Conservation (phyloP, 2,329 filamentous ascomycete species). For the Cercospora sp. region DNA sequence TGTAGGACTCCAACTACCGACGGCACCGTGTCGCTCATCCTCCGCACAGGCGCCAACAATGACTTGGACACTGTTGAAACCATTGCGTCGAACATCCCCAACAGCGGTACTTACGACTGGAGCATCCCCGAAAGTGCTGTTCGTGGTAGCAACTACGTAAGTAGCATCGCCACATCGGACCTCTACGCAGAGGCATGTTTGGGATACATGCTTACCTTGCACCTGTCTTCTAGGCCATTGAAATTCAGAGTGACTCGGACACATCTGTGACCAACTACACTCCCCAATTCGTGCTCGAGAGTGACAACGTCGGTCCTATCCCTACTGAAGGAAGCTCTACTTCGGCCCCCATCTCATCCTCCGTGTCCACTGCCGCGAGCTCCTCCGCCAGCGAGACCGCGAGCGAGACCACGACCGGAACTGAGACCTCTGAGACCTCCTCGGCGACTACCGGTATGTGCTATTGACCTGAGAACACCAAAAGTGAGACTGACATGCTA, state of each 20-base stretch:
- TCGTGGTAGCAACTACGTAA: slow-evolving; percentile 48
- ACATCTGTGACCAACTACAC: slow-evolving; percentile 52
- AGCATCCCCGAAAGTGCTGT: slow-evolving; percentile 44
- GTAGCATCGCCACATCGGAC: background rate
- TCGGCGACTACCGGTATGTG: background rate
- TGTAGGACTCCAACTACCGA: slow-evolving; percentile 44
- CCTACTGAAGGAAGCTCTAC: slow-evolving; percentile 37
- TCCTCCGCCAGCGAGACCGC: slow-evolving; percentile 10
- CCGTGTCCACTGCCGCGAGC: slow-evolving; percentile 16
- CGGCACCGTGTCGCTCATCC: slow-evolving; percentile 54
- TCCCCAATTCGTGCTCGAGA: slow-evolving; percentile 52
- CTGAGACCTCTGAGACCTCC: background rate
- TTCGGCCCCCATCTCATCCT: slow-evolving; percentile 14
- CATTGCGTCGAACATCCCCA: slow-evolving; percentile 47
- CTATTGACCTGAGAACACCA: background rate
- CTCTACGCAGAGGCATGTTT: background rate
- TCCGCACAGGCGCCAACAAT: slow-evolving; percentile 43
- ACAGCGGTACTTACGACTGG: slow-evolving; percentile 54
- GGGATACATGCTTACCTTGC: background rate
- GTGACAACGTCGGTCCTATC: slow-evolving; percentile 43
- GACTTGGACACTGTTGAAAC: slow-evolving; percentile 38
- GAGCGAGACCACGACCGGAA: slow-evolving; percentile 13
- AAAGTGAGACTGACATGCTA: background rate
- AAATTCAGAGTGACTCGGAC: slow-evolving; percentile 54
- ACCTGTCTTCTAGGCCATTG: slow-evolving; percentile 41